These are phyloP conservation scores for Aspergillus diversus DNA, from an alignment of 495 filamentous ascomycete species.

Conservation along the genomic window DNA sequence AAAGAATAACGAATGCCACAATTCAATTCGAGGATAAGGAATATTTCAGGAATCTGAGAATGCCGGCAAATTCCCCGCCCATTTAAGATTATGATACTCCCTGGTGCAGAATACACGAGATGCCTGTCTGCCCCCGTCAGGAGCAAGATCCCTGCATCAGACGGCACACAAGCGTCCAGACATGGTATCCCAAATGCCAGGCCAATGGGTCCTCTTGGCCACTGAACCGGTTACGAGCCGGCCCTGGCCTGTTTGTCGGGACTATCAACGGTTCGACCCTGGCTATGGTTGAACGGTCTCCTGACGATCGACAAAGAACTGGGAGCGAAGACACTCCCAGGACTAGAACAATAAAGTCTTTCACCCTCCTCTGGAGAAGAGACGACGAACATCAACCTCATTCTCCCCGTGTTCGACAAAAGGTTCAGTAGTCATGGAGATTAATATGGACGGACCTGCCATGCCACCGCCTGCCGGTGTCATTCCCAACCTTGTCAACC, in stretches of 20 bases:
- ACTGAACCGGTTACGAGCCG: no score
- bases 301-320: not conserved
- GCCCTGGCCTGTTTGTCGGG: not conserved
- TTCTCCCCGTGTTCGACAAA: no score
- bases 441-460: slow-evolving; percentile 20
- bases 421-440: slow-evolving; percentile 11
- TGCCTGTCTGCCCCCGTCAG: not conserved
- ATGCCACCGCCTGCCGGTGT: slow-evolving; percentile 25
- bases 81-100: not conserved
- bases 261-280: not conserved
- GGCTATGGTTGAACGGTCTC: not conserved
- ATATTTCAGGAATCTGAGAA: not conserved
- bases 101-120: not conserved
- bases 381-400: not conserved
- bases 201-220: no score
- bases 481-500: slow-evolving; percentile 26
- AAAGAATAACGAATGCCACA: not conserved
- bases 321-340: not conserved
- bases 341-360: not conserved
- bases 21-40: not conserved
- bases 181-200: no score
- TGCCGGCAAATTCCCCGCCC: not conserved
- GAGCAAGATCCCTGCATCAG: not conserved
- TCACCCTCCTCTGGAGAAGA: not conserved
- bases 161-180: not conserved